Percentiles rank a stretch among this genome's conserved stretches.
phyloP scores from a whole-genome alignment of 2,329 filamentous ascomycete genomes.

The Hypomyces rosellus region DNA sequence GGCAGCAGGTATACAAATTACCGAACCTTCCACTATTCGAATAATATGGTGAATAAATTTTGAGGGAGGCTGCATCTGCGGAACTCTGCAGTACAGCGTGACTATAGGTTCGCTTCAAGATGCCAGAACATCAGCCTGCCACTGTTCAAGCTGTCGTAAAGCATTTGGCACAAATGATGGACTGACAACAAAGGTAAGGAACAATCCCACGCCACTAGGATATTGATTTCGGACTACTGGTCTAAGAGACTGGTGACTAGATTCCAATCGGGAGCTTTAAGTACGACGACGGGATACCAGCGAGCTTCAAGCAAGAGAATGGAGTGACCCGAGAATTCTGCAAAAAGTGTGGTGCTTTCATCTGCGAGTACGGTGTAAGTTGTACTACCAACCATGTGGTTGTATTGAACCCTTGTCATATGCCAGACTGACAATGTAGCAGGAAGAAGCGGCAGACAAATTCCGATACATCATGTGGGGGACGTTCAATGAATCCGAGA shows the following conservation, averaged over 20 bases:
- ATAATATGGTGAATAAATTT: background rate
- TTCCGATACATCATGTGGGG: background rate
- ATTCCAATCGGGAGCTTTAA: background rate
- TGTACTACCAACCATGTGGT: too few species aligned
- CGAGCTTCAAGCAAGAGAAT: background rate
- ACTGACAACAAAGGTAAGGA: conserved; percentile 22
- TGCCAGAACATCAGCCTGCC: conserved; percentile 27
- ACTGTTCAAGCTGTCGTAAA: conserved; percentile 27
- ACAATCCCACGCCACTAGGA: too few species aligned
- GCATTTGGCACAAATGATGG: conserved; percentile 30
- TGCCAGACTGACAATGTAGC: background rate
- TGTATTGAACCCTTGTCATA: too few species aligned
- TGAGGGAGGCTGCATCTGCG: background rate
- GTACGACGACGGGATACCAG: background rate
- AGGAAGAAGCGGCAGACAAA: background rate
- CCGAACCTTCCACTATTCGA: too few species aligned
- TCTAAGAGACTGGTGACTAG: background rate
- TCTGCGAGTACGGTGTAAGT: background rate
- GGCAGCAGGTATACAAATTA: too few species aligned
- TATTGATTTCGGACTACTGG: too few species aligned
- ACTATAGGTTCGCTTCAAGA: conserved; percentile 19
- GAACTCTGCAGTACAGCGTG: background rate
- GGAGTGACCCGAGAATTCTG: background rate
- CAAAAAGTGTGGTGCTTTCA: background rate
- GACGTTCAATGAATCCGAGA: background rate